A percentile compares a stretch with the other conserved stretches of the same genome.
These are phyloP conservation scores for Onygenales sp. DNA, from an alignment of 2,329 filamentous ascomycete species.

Conservation along the genomic window DNA sequence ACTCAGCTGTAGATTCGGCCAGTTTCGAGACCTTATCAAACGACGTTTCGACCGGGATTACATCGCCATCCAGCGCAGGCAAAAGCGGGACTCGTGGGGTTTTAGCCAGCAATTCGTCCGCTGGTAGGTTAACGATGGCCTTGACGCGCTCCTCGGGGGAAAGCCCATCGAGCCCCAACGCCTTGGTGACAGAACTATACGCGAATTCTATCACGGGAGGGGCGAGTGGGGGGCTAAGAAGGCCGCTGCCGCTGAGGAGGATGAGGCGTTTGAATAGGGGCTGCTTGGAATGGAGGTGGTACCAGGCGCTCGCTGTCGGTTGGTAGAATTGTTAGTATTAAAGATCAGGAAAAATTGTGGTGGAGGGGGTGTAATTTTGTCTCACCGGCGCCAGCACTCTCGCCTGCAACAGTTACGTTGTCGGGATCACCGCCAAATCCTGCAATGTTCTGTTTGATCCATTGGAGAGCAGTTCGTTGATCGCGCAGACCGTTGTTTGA, in stretches of 20 bases:
- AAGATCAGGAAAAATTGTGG: slow-evolving; percentile 1
- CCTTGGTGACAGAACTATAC: slow-evolving; percentile 32
- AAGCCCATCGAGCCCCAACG: slow-evolving; percentile 29
- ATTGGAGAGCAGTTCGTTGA: slow-evolving; percentile 33
- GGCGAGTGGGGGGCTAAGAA: slow-evolving; percentile 33
- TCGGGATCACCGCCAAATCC: slow-evolving; percentile 33
- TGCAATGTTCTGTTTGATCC: slow-evolving; percentile 29
- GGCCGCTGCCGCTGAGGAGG: slow-evolving; percentile 34
- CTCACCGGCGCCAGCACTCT: slow-evolving; percentile 34
- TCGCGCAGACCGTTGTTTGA: slow-evolving; percentile 40
- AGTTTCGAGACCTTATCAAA: slow-evolving; percentile 8
- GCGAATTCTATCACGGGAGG: slow-evolving; percentile 29
- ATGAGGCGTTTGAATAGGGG: slow-evolving; percentile 35
- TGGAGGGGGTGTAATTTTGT: neutral
- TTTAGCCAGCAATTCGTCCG: slow-evolving; percentile 33
- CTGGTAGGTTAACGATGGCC: slow-evolving; percentile 30
- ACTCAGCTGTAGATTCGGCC: slow-evolving; percentile 13
- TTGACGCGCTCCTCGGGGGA: slow-evolving; percentile 33
- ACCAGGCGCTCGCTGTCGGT: slow-evolving; percentile 21
- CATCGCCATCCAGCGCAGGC: slow-evolving; percentile 36
- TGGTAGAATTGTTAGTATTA: neutral
- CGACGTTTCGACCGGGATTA: slow-evolving; percentile 22
- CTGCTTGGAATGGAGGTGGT: slow-evolving; percentile 26
- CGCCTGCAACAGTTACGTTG: slow-evolving; percentile 34
- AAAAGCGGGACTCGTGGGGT: slow-evolving; percentile 25